Percentiles rank a stretch among this genome's conserved stretches.
phyloP scores from a whole-genome alignment of 148 eudicot species.

The Rhododendron williamsianum region DNA sequence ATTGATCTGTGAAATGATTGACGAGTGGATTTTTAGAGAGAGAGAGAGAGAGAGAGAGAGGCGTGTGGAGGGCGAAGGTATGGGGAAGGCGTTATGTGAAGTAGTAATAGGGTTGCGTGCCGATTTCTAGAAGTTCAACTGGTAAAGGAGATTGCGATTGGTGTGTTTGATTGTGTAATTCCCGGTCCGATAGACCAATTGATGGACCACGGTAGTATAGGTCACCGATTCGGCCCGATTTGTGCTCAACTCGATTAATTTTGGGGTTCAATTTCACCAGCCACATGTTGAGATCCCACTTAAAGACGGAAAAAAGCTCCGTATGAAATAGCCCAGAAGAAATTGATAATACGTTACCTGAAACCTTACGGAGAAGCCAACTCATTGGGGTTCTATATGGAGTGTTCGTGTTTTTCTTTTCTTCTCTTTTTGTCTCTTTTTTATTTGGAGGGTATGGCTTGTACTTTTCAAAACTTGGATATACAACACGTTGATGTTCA shows the following conservation, averaged over 20 bases:
- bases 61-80: slow-evolving; percentile 18
- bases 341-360: background rate
- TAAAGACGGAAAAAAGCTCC: background rate
- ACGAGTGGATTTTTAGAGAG: background rate
- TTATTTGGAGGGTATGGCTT: background rate
- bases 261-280: too few species aligned
- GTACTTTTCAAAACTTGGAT: too few species aligned
- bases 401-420: background rate
- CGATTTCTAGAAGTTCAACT: slow-evolving; percentile 1
- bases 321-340: background rate
- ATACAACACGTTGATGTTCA: background rate
- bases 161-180: background rate
- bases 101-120: slow-evolving; percentile 13
- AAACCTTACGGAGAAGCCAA: too few species aligned
- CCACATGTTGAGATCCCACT: too few species aligned
- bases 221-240: too few species aligned
- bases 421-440: too few species aligned
- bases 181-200: background rate
- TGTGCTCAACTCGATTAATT: background rate
- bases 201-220: too few species aligned
- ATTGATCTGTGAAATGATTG: slow-evolving; percentile 5
- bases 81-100: background rate
- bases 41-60: background rate
- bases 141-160: background rate
- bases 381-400: too few species aligned